Conservation (phyloP, 2,329 filamentous ascomycete species). For the Cladosporium sp. region DNA sequence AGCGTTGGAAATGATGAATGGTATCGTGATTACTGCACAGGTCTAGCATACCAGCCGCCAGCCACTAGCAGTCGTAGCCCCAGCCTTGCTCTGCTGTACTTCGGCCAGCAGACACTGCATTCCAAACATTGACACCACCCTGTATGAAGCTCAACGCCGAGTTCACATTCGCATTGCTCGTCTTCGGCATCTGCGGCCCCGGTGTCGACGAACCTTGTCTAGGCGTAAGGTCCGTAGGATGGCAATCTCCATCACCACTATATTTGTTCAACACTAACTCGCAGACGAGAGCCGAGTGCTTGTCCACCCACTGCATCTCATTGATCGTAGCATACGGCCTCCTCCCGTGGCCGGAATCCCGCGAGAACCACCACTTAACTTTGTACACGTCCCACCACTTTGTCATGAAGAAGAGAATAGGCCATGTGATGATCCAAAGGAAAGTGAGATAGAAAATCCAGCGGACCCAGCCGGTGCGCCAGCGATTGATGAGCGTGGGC, state of each 20-base stretch:
- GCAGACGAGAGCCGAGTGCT: constrained; percentile 62
- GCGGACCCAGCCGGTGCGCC: constrained; percentile 66
- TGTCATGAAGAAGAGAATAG: constrained; percentile 66
- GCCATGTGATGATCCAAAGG: constrained; percentile 70
- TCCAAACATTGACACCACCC: constrained; percentile 29
- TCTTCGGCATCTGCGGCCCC: constrained; percentile 21
- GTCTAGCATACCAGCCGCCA: not conserved
- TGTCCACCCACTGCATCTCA: constrained; percentile 60
- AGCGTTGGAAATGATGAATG: not conserved
- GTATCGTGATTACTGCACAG: not conserved
- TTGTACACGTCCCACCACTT: constrained; percentile 65
- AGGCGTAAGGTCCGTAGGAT: constrained; percentile 39
- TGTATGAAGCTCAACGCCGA: constrained; percentile 30
- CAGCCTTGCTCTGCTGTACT: constrained; percentile 2
- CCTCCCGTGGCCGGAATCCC: constrained; percentile 10
- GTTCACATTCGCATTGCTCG: constrained; percentile 28
- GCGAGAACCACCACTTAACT: constrained; percentile 64
- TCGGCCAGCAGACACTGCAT: constrained; percentile 20
- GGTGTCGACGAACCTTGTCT: constrained; percentile 43
- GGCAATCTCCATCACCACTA: constrained; percentile 44
- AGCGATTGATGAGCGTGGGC: constrained; percentile 60
- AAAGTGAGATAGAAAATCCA: constrained; percentile 67
- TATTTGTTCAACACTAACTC: constrained; percentile 60
- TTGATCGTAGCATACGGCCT: constrained; percentile 51
- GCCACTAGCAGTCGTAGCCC: constrained; percentile 18